phyloP scores from a whole-genome alignment of 257 asterid genomes.

The Solanum chiquidenum region DNA sequence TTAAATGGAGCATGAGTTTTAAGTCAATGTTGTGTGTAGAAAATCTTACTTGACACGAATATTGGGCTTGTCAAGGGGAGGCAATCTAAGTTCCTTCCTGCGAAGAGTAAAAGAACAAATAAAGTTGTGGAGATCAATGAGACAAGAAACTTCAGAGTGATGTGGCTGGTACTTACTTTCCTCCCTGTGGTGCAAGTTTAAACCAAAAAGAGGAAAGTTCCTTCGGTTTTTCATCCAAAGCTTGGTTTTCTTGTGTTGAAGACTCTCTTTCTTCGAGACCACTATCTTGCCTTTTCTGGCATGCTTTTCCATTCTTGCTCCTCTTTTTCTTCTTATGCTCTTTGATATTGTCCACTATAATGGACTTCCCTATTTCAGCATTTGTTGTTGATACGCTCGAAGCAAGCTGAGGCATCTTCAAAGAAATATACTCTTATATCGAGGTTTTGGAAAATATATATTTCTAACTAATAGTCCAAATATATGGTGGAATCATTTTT shows the following conservation, averaged over 20 bases:
- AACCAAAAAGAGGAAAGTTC: neutral
- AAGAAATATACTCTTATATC: neutral
- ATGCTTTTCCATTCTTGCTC: neutral
- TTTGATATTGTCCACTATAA: neutral
- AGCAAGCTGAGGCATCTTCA: neutral
- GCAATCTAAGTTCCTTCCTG: neutral
- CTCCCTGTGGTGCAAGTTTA: neutral
- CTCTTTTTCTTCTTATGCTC: neutral
- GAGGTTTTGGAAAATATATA: neutral
- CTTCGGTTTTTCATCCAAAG: neutral
- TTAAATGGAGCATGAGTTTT: too few relatives aligned
- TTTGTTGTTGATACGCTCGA: neutral
- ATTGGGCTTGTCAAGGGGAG: neutral
- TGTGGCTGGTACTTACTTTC: neutral
- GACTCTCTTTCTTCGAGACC: neutral
- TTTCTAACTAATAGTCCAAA: too few relatives aligned
- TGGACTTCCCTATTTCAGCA: neutral
- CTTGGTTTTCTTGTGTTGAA: neutral
- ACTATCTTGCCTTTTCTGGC: neutral
- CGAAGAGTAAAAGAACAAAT: neutral
- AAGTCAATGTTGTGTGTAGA: too few relatives aligned
- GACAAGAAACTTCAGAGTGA: neutral
- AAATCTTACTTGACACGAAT: neutral
- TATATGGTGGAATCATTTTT: neutral
- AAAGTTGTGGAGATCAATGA: neutral